These are phyloP conservation scores for Quercus phellos DNA, from an alignment of 331 rosid genomes.

Conservation along the genomic window DNA sequence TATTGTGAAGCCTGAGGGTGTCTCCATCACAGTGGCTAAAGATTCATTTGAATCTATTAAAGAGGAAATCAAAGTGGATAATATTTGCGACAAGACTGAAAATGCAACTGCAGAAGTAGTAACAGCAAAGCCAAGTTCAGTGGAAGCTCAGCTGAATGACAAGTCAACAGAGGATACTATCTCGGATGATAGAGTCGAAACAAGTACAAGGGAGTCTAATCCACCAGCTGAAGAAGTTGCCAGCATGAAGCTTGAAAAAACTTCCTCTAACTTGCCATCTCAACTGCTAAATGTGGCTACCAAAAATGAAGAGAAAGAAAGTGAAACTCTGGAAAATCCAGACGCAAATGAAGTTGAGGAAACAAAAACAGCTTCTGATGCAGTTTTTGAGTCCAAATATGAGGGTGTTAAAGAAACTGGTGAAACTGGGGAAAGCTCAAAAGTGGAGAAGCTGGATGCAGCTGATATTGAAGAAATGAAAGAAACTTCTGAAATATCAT, in stretches of 20 bases:
- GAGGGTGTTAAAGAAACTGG: neutral
- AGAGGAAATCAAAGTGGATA: neutral
- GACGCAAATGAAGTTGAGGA: neutral
- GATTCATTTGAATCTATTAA: neutral
- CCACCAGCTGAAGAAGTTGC: neutral
- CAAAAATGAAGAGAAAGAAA: neutral
- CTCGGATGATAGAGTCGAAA: neutral
- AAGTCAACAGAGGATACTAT: neutral
- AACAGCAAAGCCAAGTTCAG: neutral
- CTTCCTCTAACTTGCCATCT: neutral
- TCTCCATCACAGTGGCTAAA: neutral
- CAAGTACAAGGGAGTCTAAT: neutral
- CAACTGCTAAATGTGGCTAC: neutral
- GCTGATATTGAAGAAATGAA: neutral
- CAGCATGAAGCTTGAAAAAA: neutral
- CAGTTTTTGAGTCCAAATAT: neutral
- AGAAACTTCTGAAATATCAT: neutral
- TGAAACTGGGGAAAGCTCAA: neutral
- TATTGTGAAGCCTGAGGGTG: neutral
- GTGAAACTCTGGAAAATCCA: neutral
- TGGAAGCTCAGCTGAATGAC: constrained; percentile 1
- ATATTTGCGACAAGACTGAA: neutral
- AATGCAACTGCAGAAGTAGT: neutral
- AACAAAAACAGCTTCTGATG: neutral
- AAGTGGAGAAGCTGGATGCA: constrained; percentile 3